Conservation (phyloP, 768 basidiomycete species). For the Lactifluus rugatus region DNA sequence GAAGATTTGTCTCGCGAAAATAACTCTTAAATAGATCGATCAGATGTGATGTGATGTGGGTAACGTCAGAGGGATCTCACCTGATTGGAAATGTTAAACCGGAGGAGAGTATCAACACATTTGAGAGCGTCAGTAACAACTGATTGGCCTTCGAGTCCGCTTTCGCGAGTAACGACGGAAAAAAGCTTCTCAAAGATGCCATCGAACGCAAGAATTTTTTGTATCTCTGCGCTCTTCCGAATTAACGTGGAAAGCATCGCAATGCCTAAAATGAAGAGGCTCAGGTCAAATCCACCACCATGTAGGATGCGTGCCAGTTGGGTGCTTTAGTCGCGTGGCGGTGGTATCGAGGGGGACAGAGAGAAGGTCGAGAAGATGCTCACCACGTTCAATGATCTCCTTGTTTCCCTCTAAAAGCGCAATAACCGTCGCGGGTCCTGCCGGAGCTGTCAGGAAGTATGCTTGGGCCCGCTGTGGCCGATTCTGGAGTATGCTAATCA, state of each 20-base stretch:
- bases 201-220: conserved; percentile 94
- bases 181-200: conserved; percentile 96
- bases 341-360: not conserved
- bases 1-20: conserved; percentile 81
- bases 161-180: conserved; percentile 76
- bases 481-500: conserved; percentile 73
- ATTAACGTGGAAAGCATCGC: conserved; percentile 69
- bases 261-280: conserved; percentile 50
- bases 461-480: conserved; percentile 73
- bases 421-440: conserved; percentile 65
- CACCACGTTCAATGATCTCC: conserved; percentile 85
- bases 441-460: conserved; percentile 83
- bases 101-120: conserved; percentile 77
- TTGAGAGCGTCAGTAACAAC: conserved; percentile 78
- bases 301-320: not conserved
- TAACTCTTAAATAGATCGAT: conserved; percentile 58
- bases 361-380: conserved; percentile 21
- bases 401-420: conserved; percentile 72
- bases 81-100: conserved; percentile 93
- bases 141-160: conserved; percentile 85
- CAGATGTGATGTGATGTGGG: conserved; percentile 13
- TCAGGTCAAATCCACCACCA: not conserved
- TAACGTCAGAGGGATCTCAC: conserved; percentile 32
- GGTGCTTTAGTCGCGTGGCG: too few relatives aligned
- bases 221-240: conserved; percentile 84